These are phyloP conservation scores for Ophiocordyceps unilateralis DNA, from an alignment of 2,329 filamentous ascomycete genomes.

Conservation along the genomic window DNA sequence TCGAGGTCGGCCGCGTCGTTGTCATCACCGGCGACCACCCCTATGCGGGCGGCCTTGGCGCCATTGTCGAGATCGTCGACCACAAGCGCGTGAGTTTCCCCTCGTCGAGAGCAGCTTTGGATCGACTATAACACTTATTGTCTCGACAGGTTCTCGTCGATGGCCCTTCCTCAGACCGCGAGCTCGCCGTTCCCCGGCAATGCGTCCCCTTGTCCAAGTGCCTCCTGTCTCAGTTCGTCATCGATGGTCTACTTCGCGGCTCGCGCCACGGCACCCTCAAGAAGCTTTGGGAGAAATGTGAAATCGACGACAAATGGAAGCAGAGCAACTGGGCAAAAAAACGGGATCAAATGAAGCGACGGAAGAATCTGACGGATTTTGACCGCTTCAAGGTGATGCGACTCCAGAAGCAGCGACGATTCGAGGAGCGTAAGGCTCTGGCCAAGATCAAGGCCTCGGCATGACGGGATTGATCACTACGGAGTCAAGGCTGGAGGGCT, in stretches of 20 bases:
- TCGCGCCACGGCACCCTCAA: constrained; percentile 69
- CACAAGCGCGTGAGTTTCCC: constrained; percentile 75
- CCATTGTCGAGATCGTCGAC: constrained; percentile 98
- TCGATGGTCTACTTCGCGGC: constrained; percentile 71
- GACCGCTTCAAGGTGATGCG: constrained; percentile 99
- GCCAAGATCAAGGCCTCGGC: constrained; percentile 79
- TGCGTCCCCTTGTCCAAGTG: constrained; percentile 63
- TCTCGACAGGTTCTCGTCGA: constrained; percentile 72
- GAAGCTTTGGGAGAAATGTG: constrained; percentile 78
- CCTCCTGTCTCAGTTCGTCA: constrained; percentile 78
- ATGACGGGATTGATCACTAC: constrained; percentile 31
- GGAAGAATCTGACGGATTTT: constrained; percentile 89
- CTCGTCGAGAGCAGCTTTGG: too few relatives aligned
- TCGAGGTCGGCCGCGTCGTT: constrained; percentile 96
- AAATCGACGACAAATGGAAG: constrained; percentile 87
- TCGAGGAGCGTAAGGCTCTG: constrained; percentile 92
- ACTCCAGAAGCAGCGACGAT: constrained; percentile 98
- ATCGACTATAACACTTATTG: constrained; percentile 14
- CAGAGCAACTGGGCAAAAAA: constrained; percentile 90
- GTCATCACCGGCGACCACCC: constrained; percentile 69
- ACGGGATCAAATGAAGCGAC: constrained; percentile 67
- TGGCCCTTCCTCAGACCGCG: constrained; percentile 70
- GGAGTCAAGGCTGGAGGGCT: constrained; percentile 10
- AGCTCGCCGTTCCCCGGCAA: constrained; percentile 73
- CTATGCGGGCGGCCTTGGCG: constrained; percentile 70